These are phyloP conservation scores for Speleostelium caveatum DNA, from an alignment of 78 protist genomes.

Conservation along the genomic window DNA sequence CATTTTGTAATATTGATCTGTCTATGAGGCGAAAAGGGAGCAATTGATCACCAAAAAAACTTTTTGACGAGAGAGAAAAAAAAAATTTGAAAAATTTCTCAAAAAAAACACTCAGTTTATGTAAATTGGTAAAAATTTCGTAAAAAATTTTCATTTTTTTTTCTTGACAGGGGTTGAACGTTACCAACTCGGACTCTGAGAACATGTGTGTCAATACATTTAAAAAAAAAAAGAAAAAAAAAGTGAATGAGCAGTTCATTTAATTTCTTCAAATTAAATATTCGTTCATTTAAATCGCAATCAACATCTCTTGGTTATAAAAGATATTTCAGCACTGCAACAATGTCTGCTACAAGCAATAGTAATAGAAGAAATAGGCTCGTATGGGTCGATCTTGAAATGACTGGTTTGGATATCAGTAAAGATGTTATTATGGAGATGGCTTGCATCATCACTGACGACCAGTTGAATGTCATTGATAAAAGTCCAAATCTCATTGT, in stretches of 20 bases:
- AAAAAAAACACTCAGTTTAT: too few species aligned
- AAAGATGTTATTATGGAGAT: conserved; percentile 71
- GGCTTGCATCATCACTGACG: conserved; percentile 76
- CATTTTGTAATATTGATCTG: conserved; percentile 11
- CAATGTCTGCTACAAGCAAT: background rate
- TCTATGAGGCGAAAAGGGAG: background rate
- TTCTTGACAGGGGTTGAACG: too few species aligned
- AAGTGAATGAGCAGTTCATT: background rate
- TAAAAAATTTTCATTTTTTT: too few species aligned
- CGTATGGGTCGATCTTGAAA: conserved; percentile 84
- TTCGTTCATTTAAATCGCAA: too few species aligned
- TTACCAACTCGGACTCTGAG: too few species aligned
- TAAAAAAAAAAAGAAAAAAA: conserved; percentile 2
- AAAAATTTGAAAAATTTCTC: background rate
- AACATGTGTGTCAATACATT: too few species aligned
- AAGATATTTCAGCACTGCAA: too few species aligned
- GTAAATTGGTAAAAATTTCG: too few species aligned
- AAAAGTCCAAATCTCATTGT: conserved; percentile 55
- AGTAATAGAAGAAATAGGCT: conserved; percentile 12
- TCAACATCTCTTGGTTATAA: too few species aligned
- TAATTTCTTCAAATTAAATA: too few species aligned
- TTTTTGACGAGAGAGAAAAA: conserved; percentile 3
- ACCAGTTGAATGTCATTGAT: conserved; percentile 50
- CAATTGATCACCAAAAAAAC: background rate
- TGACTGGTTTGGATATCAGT: conserved; percentile 77